These are phyloP conservation scores for Prototheca stagnorum DNA, from an alignment of 163 green algal species.

Conservation along the genomic window DNA sequence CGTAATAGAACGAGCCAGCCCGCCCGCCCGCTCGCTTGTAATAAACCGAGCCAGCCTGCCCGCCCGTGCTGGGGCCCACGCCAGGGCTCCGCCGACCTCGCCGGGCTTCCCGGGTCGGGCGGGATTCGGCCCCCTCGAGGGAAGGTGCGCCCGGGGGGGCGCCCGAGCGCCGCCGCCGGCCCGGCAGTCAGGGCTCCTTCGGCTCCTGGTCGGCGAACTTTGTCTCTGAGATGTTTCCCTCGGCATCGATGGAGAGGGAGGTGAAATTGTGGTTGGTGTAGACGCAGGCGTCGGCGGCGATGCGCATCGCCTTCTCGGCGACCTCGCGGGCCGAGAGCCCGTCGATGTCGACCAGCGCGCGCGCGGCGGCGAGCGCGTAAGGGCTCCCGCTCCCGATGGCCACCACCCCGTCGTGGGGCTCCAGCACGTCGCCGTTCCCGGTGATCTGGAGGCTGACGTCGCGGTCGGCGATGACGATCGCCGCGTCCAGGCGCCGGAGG, in stretches of 20 bases:
- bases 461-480: constrained; percentile 72
- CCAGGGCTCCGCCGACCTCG: too few species aligned
- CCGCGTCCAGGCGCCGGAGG: constrained; percentile 70
- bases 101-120: too few species aligned
- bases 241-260: constrained; percentile 6
- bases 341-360: constrained; percentile 67
- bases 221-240: constrained; percentile 5
- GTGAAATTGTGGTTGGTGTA: constrained; percentile 90
- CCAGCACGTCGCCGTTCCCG: constrained; percentile 84
- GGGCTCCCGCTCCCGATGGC: constrained; percentile 65
- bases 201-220: background rate
- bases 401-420: constrained; percentile 84
- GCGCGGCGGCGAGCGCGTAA: constrained; percentile 63
- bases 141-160: too few species aligned
- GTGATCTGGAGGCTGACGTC: constrained; percentile 59
- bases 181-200: background rate
- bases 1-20: too few species aligned
- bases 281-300: constrained; percentile 80
- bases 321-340: constrained; percentile 55
- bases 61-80: too few species aligned
- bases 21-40: too few species aligned
- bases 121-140: too few species aligned
- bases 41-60: too few species aligned
- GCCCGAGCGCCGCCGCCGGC: too few species aligned
- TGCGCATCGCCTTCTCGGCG: constrained; percentile 72